These are phyloP conservation scores for Penicillium atrosanguineum DNA, from an alignment of 495 filamentous ascomycete genomes.

Conservation along the genomic window DNA sequence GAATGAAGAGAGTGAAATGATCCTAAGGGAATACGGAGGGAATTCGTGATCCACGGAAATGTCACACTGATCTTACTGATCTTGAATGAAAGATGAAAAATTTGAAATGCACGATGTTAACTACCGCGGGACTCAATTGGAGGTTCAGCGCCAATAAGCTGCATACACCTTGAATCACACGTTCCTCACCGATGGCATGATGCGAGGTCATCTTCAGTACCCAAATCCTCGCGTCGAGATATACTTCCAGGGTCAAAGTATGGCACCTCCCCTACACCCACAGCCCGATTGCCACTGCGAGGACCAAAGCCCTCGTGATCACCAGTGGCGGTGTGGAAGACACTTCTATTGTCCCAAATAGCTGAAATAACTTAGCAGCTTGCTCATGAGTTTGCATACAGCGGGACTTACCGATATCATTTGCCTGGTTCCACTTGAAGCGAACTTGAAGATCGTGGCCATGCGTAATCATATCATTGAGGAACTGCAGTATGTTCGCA, in stretches of 20 bases:
- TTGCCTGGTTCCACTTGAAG: slow-evolving; percentile 52
- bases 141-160: too few relatives aligned
- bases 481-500: slow-evolving; percentile 53
- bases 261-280: slow-evolving; percentile 63
- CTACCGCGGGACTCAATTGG: too few relatives aligned
- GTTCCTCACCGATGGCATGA: slow-evolving; percentile 18
- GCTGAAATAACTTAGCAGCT: slow-evolving; percentile 32
- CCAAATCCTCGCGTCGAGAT: slow-evolving; percentile 40
- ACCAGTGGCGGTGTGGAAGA: slow-evolving; percentile 66
- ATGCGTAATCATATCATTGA: slow-evolving; percentile 57
- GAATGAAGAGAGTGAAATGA: too few relatives aligned
- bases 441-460: slow-evolving; percentile 74
- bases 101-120: too few relatives aligned
- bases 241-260: slow-evolving; percentile 54
- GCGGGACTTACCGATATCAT: slow-evolving; percentile 44
- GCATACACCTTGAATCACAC: too few relatives aligned
- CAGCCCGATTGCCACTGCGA: slow-evolving; percentile 58
- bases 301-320: slow-evolving; percentile 61
- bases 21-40: too few relatives aligned
- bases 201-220: slow-evolving; percentile 18
- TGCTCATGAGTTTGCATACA: neutral
- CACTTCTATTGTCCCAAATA: slow-evolving; percentile 74
- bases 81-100: too few relatives aligned
- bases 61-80: too few relatives aligned
- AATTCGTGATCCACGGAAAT: too few relatives aligned